These are phyloP conservation scores for Dendryphion nanum DNA, from an alignment of 2,329 filamentous ascomycete genomes.

Conservation along the genomic window DNA sequence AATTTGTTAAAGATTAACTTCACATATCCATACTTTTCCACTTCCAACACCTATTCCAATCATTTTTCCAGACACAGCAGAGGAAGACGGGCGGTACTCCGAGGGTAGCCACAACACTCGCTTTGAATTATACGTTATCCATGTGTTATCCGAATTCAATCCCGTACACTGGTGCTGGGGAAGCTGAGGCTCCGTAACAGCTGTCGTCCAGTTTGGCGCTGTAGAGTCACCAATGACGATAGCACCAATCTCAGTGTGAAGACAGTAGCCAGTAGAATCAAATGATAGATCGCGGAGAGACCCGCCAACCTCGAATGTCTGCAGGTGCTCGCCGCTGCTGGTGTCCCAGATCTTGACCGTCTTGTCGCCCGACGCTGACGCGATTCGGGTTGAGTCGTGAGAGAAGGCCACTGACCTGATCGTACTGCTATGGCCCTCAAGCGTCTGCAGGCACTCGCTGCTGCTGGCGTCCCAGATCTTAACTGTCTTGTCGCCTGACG, in stretches of 20 bases:
- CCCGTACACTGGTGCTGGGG: no score
- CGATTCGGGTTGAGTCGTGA: slow-evolving; percentile 3
- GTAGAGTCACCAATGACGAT: no score
- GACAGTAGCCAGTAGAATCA: no score
- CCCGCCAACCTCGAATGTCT: slow-evolving; percentile 18
- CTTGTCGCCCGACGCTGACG: slow-evolving; percentile 6
- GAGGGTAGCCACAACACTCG: slow-evolving; percentile 1
- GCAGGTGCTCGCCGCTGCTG: slow-evolving; percentile 5
- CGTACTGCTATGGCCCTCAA: slow-evolving; percentile 8
- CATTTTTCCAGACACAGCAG: no score
- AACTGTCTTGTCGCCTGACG: slow-evolving; percentile 12
- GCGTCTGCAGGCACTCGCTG: slow-evolving; percentile 10
- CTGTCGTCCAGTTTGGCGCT: no score
- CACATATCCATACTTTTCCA: no score
- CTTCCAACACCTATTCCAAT: no score
- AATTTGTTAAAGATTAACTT: neutral
- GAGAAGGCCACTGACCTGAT: neutral
- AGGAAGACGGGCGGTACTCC: neutral
- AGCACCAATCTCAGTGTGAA: no score
- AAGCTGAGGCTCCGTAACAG: no score
- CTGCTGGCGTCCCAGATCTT: slow-evolving; percentile 16
- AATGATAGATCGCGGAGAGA: no score
- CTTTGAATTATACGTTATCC: neutral
- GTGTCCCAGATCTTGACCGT: slow-evolving; percentile 18
- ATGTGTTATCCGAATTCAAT: neutral